phyloP scores from a whole-genome alignment of 768 basidiomycete species.

The Boletus speciosus region DNA sequence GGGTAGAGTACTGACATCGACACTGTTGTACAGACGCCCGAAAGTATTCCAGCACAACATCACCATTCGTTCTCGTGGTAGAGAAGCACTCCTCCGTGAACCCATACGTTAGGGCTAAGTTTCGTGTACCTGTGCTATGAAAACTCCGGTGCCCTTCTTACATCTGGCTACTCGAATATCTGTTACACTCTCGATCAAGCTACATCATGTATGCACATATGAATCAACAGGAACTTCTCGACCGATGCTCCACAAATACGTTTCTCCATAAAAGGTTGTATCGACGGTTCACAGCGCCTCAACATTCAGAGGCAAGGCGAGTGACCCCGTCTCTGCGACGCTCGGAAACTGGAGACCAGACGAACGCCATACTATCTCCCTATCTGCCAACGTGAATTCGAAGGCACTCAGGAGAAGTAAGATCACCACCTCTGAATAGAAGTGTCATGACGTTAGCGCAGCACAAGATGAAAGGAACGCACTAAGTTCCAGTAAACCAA shows the following conservation, averaged over 20 bases:
- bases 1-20: background rate
- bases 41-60: background rate
- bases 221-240: background rate
- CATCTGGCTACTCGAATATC: no score
- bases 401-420: conserved; percentile 1
- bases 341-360: conserved; percentile 3
- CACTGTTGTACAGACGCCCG: background rate
- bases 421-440: background rate
- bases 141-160: background rate
- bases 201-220: no score
- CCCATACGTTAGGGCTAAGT: background rate
- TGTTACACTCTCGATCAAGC: background rate
- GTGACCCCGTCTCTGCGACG: background rate
- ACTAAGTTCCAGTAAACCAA: conserved; percentile 3
- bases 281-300: background rate
- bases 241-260: background rate
- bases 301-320: background rate
- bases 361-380: background rate
- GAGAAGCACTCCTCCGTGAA: background rate
- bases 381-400: background rate
- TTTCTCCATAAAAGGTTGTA: background rate
- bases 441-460: background rate
- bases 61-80: background rate
- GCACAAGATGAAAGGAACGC: background rate
- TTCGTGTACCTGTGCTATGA: background rate